Conservation (phyloP, 2,329 filamentous ascomycete genomes). For the Colletotrichum zoysiae region DNA sequence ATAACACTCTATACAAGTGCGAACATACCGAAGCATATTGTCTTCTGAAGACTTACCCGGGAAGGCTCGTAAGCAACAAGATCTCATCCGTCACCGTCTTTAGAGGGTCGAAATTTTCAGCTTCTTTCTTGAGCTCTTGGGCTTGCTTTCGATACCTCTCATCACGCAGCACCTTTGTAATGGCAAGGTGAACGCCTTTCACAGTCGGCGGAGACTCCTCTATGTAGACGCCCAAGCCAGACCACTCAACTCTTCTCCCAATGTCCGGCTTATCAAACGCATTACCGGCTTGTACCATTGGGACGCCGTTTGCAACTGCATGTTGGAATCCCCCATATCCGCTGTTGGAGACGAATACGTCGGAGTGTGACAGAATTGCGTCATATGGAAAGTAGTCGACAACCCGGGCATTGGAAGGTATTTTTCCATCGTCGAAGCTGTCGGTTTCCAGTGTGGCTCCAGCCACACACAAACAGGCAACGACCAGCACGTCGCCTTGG, state of each 20-base stretch:
- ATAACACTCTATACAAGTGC: too few relatives aligned
- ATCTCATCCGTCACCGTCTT: slow-evolving; percentile 21
- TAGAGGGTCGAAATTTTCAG: not conserved
- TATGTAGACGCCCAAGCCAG: slow-evolving; percentile 41
- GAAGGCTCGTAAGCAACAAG: not conserved
- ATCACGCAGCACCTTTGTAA: slow-evolving; percentile 43
- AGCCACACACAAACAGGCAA: slow-evolving; percentile 42
- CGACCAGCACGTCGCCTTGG: slow-evolving; percentile 52
- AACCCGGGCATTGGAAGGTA: slow-evolving; percentile 58
- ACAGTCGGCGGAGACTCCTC: slow-evolving; percentile 48
- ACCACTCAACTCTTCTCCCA: slow-evolving; percentile 44
- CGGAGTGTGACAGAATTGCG: slow-evolving; percentile 56
- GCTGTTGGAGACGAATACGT: slow-evolving; percentile 62
- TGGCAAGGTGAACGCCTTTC: slow-evolving; percentile 38
- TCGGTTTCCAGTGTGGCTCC: not conserved
- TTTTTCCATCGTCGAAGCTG: slow-evolving; percentile 43
- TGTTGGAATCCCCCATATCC: slow-evolving; percentile 63
- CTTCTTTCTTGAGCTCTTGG: slow-evolving; percentile 43
- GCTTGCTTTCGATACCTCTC: slow-evolving; percentile 42
- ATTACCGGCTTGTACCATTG: slow-evolving; percentile 60
- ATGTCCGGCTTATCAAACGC: slow-evolving; percentile 53
- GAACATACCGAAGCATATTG: not conserved
- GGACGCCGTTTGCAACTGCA: slow-evolving; percentile 58
- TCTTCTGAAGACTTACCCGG: not conserved
- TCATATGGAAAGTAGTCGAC: slow-evolving; percentile 64